phyloP scores from a whole-genome alignment of 192 early-diverging fungal genomes.

The Backusella circina region DNA sequence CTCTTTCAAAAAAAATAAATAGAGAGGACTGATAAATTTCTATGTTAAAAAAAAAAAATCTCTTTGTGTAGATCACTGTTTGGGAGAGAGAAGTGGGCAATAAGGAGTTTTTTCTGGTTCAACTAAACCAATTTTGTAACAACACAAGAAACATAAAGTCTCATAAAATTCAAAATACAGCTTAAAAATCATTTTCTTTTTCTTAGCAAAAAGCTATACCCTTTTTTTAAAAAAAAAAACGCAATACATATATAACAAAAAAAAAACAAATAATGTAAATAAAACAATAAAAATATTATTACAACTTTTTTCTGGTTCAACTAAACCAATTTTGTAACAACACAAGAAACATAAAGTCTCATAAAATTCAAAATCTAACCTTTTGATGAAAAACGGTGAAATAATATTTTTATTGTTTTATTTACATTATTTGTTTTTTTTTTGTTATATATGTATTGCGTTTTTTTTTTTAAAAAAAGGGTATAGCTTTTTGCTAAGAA shows the following conservation, averaged over 20 bases:
- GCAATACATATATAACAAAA: background rate
- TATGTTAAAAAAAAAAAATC: background rate
- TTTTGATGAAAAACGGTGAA: background rate
- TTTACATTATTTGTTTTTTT: slow-evolving; percentile 3
- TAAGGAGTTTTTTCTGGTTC: background rate
- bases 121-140: background rate
- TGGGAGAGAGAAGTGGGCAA: background rate
- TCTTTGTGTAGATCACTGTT: background rate
- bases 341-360: background rate
- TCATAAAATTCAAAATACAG: background rate
- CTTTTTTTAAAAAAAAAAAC: background rate
- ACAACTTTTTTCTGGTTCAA: background rate
- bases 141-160: background rate
- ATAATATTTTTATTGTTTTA: background rate
- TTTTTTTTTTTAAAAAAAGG: background rate
- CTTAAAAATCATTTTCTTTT: background rate
- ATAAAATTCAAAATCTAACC: background rate
- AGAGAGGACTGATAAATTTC: background rate
- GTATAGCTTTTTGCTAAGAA: background rate
- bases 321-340: background rate
- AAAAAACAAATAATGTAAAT: slow-evolving; percentile 3
- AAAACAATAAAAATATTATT: background rate
- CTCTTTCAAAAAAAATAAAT: background rate
- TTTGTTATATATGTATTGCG: background rate
- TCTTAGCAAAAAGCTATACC: background rate